Percentiles rank a stretch among this genome's conserved stretches.
Conservation (phyloP, 306 rosid genomes). For the Dalbergia cochinchinensis region DNA sequence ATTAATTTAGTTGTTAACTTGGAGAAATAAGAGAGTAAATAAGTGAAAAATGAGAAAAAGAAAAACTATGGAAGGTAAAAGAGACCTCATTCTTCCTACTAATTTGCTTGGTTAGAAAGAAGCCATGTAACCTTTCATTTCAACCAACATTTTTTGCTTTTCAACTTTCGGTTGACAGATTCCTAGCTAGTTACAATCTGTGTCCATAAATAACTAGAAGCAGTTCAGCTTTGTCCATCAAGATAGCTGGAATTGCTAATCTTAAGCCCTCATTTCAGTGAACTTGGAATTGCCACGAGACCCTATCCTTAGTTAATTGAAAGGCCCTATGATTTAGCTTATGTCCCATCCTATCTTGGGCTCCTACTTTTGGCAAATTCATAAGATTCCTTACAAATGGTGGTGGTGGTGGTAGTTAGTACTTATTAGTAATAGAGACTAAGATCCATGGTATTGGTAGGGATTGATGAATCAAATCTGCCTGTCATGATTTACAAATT, state of each 20-base stretch:
- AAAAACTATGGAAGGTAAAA: background rate
- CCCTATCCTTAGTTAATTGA: background rate
- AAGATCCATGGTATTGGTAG: conserved; percentile 11
- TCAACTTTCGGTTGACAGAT: background rate
- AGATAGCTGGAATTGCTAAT: conserved; percentile 1
- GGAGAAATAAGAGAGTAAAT: background rate
- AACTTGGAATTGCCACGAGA: background rate
- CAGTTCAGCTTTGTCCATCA: background rate
- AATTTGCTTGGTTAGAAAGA: background rate
- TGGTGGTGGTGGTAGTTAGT: background rate
- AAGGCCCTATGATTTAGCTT: background rate
- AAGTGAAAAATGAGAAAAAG: too few relatives aligned
- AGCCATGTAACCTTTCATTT: background rate
- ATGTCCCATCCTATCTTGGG: background rate
- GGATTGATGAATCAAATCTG: conserved; percentile 6
- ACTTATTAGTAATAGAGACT: background rate
- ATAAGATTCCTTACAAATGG: background rate
- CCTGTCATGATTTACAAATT: conserved; percentile 28
- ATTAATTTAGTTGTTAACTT: background rate
- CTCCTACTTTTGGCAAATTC: background rate
- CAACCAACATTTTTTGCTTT: background rate
- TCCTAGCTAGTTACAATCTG: background rate
- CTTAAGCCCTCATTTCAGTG: background rate
- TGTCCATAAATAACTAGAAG: background rate
- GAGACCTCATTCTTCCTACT: conserved; percentile 2